These are phyloP conservation scores for Salix viminalis DNA, from an alignment of 345 rosid species.

Conservation along the genomic window DNA sequence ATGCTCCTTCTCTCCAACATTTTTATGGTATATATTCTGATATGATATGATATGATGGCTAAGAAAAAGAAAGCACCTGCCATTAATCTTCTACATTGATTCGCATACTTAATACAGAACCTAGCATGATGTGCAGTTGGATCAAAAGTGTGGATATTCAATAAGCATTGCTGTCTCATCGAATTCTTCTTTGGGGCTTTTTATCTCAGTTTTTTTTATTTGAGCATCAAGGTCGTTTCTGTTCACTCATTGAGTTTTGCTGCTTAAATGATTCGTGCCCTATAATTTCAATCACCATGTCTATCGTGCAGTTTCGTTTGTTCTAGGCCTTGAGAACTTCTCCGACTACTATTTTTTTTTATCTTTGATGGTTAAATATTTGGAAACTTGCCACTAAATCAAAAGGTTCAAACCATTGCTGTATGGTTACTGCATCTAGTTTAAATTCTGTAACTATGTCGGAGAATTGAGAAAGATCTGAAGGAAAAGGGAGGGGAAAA, in stretches of 20 bases:
- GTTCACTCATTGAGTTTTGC: not conserved
- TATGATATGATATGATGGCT: not conserved
- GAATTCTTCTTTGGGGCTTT: not conserved
- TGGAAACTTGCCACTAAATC: not conserved
- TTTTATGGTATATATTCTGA: not conserved
- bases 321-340: not conserved
- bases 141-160: not conserved
- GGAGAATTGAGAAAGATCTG: not conserved
- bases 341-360: not conserved
- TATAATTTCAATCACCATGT: not conserved
- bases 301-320: not conserved
- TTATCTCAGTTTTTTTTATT: too few relatives aligned
- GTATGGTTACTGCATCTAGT: not conserved
- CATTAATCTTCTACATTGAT: not conserved
- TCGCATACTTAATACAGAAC: not conserved
- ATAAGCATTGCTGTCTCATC: not conserved
- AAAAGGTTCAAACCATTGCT: not conserved
- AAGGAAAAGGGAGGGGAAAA: not conserved
- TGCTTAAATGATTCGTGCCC: not conserved
- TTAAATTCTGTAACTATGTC: not conserved
- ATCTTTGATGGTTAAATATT: not conserved
- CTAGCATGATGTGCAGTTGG: not conserved
- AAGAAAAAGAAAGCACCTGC: not conserved
- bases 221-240: not conserved
- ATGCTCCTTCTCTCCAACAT: conserved; percentile 8